Evolutionary conservation across 768 basidiomycete genomes (phyloP), one percentile per base, ranked within the genome.

Genomic region (Mycena floridula): DNA sequence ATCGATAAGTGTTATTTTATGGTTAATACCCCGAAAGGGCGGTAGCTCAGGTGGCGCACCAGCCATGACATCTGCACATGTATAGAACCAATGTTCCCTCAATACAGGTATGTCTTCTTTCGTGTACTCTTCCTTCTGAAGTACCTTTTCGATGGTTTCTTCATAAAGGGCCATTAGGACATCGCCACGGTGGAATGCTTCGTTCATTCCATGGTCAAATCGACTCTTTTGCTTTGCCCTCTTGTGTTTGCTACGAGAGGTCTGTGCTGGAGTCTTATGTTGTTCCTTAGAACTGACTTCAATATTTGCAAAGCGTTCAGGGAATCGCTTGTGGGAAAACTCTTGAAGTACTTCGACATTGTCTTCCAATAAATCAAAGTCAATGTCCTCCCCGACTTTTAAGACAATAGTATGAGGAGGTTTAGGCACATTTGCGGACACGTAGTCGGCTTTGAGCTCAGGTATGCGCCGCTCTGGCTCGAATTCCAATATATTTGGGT

Each of bases 11-110:
- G n/a, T 52, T 4, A 67, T 66, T 1, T 42, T 35, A 37, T 67
- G 66, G 39, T 67, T 66, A 3, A 67, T 53, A 1, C 48, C 62
- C 3, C 60, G 15, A 2, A 58, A 27, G 0, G 64, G 62, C 0
- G 66, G 66, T 7, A 66, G 30, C 13, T 42, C 40, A 0, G 37
- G 23, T 15, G 54, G 55, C 1, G 52, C 40, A 4, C 46, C 49
- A 9, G 46, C 37, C 48, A 58, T 46, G 2, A 60, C 27, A 42
- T 59, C 55, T 0, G 28, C 25, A 42, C 39, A 50, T 12, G 42
- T 36, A 0, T 43, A 35, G 7, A 47, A 35, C 54, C 59, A 55
- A 9, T n/a, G n/a, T n/a, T n/a, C n/a, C n/a, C n/a, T n/a, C n/a
- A n/a, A n/a, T n/a, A n/a, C n/a, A n/a, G n/a, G 43, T 9, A 44